Conservation (phyloP, 208 protist genomes). For the Sergeia podlipaevii region DNA sequence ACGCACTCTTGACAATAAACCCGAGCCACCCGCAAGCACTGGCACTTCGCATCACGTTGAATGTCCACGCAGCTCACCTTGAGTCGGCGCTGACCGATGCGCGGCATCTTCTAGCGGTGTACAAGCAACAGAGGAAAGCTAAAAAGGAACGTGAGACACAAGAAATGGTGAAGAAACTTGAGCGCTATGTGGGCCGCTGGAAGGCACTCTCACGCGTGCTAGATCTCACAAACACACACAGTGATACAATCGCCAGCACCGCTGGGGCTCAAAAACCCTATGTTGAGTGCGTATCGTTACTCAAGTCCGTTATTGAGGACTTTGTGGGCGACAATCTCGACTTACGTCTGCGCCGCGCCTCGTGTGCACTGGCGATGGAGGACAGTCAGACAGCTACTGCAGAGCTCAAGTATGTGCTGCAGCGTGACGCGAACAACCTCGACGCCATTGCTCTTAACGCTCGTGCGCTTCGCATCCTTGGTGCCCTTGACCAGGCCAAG, state of each 20-base stretch:
- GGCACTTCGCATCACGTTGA: slow-evolving; percentile 46
- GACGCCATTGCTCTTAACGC: slow-evolving; percentile 69
- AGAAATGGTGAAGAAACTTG: slow-evolving; percentile 31
- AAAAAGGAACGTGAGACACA: slow-evolving; percentile 11
- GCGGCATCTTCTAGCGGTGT: slow-evolving; percentile 28
- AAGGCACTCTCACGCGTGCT: slow-evolving; percentile 26
- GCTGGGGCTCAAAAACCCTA: slow-evolving; percentile 9
- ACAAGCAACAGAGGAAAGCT: slow-evolving; percentile 12
- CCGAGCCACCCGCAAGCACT: slow-evolving; percentile 42
- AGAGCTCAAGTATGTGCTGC: slow-evolving; percentile 73
- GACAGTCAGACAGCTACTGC: slow-evolving; percentile 48
- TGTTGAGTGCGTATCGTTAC: slow-evolving; percentile 44
- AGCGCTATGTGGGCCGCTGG: slow-evolving; percentile 41
- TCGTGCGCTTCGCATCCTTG: slow-evolving; percentile 60
- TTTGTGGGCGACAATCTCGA: slow-evolving; percentile 66
- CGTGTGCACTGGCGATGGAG: slow-evolving; percentile 66
- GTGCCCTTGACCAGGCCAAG: slow-evolving; percentile 64
- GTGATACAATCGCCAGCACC: not conserved
- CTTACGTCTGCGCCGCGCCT: slow-evolving; percentile 76
- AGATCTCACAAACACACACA: too few relatives aligned
- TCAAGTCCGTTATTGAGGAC: slow-evolving; percentile 55
- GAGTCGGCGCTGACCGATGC: slow-evolving; percentile 40
- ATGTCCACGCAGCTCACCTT: slow-evolving; percentile 54
- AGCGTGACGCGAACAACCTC: slow-evolving; percentile 66
- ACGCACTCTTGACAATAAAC: slow-evolving; percentile 38